Evolutionary conservation across 495 filamentous ascomycete species (phyloP).

Genomic region (Podospora conica): DNA sequence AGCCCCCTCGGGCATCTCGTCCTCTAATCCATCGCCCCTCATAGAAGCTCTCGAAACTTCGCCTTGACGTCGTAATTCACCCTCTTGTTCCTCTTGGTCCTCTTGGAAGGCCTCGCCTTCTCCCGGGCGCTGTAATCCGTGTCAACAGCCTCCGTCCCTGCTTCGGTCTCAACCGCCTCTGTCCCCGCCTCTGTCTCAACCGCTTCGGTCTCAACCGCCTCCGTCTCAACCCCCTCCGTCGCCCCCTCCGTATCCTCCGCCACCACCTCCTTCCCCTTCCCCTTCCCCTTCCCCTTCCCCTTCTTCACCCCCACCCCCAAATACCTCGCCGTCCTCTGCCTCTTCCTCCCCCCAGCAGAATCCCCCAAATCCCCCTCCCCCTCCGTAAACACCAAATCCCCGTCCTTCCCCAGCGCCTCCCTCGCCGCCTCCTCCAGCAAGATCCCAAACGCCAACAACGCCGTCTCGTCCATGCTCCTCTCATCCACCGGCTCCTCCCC

Average conservation of each 20-base stretch:
- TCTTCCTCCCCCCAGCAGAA: not conserved
- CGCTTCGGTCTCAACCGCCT: not conserved
- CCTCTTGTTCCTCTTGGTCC: not conserved
- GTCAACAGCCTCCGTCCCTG: not conserved
- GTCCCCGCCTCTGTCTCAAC: too few species aligned
- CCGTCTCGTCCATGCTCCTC: conserved; percentile 77
- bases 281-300: not conserved
- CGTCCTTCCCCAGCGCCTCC: conserved; percentile 59
- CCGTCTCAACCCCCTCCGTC: not conserved
- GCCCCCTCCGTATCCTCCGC: too few species aligned
- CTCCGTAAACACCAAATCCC: conserved; percentile 71
- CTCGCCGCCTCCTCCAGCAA: conserved; percentile 69
- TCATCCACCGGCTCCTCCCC: conserved; percentile 37
- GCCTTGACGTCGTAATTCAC: not conserved
- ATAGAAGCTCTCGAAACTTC: not conserved
- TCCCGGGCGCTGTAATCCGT: not conserved
- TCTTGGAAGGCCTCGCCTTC: not conserved
- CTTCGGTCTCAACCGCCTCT: not conserved
- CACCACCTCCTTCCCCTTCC: not conserved
- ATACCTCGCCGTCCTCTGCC: not conserved
- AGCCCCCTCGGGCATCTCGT: not conserved
- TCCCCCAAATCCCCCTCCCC: conserved; percentile 32
- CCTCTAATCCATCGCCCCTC: not conserved
- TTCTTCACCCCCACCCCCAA: not conserved
- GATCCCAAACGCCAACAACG: conserved; percentile 73